phyloP scores from a whole-genome alignment of 805 yeast species.

The Spathaspora girioi region DNA sequence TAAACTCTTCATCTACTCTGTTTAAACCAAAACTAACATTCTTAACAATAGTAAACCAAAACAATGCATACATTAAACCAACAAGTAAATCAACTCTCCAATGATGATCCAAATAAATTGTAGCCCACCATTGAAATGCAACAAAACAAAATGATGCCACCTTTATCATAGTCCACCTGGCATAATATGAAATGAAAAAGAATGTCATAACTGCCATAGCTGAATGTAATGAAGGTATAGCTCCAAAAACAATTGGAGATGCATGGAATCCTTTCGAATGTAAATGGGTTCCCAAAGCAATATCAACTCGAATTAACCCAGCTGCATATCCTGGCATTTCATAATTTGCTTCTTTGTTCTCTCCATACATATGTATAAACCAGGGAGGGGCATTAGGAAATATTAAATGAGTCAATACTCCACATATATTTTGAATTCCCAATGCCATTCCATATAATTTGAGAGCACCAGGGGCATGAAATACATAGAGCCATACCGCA shows the following conservation, averaged over 20 bases:
- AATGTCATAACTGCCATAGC: slow-evolving; percentile 60
- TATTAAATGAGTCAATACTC: slow-evolving; percentile 57
- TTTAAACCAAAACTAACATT: slow-evolving; percentile 12
- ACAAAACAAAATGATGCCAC: slow-evolving; percentile 42
- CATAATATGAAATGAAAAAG: slow-evolving; percentile 37
- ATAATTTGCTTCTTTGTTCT: slow-evolving; percentile 51
- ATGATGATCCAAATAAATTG: slow-evolving; percentile 71
- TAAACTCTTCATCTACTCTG: slow-evolving; percentile 22
- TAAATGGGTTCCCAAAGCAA: slow-evolving; percentile 52
- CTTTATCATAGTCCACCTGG: slow-evolving; percentile 31
- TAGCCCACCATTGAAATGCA: slow-evolving; percentile 68
- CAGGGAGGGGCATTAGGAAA: slow-evolving; percentile 77
- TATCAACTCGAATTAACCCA: slow-evolving; percentile 62
- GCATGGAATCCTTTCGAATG: slow-evolving; percentile 62
- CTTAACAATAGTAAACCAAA: slow-evolving; percentile 9
- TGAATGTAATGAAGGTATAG: slow-evolving; percentile 60
- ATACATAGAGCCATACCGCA: slow-evolving; percentile 59
- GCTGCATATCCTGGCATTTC: slow-evolving; percentile 75
- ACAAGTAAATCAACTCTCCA: slow-evolving; percentile 60
- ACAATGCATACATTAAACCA: slow-evolving; percentile 45
- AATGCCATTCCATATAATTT: slow-evolving; percentile 51
- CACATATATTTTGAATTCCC: slow-evolving; percentile 60
- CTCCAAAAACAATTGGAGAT: slow-evolving; percentile 68
- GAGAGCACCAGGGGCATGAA: slow-evolving; percentile 61
- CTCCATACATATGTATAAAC: slow-evolving; percentile 63